Conservation (phyloP, 192 early-diverging fungal species). For the Cladochytrium replicatum region DNA sequence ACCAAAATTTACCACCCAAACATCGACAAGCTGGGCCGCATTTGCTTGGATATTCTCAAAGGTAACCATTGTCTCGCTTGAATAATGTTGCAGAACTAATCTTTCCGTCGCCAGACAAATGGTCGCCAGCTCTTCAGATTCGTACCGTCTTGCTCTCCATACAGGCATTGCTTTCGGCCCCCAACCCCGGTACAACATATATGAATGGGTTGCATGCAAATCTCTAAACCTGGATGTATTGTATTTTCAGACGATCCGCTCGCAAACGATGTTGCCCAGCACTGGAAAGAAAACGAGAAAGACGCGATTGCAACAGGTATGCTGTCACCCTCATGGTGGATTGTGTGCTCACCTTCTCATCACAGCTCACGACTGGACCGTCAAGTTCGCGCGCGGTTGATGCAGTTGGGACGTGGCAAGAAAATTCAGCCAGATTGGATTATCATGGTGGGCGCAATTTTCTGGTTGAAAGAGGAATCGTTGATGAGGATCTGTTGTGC, state of each 20-base stretch:
- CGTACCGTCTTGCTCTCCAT: slow-evolving; percentile 95
- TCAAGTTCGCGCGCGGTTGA: slow-evolving; percentile 14
- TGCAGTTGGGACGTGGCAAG: too few species aligned
- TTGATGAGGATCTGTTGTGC: too few species aligned
- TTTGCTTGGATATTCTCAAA: slow-evolving; percentile 97
- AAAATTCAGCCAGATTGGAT: too few species aligned
- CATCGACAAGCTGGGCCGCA: slow-evolving; percentile 96
- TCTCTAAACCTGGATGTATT: not conserved
- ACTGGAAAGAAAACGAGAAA: slow-evolving; percentile 97
- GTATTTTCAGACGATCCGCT: slow-evolving; percentile 72
- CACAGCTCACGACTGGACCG: slow-evolving; percentile 21
- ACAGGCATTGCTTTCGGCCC: slow-evolving; percentile 91
- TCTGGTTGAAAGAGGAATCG: too few species aligned
- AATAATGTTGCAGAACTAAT: not conserved
- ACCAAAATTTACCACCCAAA: slow-evolving; percentile 99
- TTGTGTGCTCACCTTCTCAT: not conserved
- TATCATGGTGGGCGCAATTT: too few species aligned
- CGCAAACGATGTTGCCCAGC: slow-evolving; percentile 96
- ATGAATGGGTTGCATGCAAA: not conserved
- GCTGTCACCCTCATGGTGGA: not conserved
- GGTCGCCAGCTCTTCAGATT: slow-evolving; percentile 97
- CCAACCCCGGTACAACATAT: slow-evolving; percentile 65
- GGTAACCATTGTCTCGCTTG: slow-evolving; percentile 43
- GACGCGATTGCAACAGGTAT: slow-evolving; percentile 74
- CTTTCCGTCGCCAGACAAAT: slow-evolving; percentile 65